Evolutionary conservation across 176 grass and related monocot genomes (phyloP).

Genomic region (Carex parvula): DNA sequence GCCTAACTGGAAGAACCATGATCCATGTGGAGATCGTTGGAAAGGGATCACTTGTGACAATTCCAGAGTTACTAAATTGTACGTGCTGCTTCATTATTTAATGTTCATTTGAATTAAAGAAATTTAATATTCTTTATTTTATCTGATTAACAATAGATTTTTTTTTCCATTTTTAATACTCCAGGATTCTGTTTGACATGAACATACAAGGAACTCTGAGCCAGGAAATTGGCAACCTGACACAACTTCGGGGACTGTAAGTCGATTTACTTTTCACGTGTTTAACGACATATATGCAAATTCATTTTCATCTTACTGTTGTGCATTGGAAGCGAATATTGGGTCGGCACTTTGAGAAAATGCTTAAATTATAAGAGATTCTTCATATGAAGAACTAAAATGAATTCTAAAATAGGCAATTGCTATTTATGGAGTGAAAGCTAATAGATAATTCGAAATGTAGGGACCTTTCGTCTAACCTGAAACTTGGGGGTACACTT

Average conservation of each 20-base stretch:
- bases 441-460: conserved; percentile 24
- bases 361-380: neutral
- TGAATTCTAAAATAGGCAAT: neutral
- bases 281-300: neutral
- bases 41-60: conserved; percentile 46
- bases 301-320: neutral
- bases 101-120: neutral
- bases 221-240: conserved; percentile 53
- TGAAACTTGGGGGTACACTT: conserved; percentile 36
- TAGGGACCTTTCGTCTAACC: conserved; percentile 76
- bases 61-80: conserved; percentile 56
- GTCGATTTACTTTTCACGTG: conserved; percentile 20
- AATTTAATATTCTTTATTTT: neutral
- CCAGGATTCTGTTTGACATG: conserved; percentile 68
- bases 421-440: neutral
- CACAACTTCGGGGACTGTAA: conserved; percentile 48
- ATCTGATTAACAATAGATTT: neutral
- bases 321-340: neutral
- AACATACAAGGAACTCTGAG: conserved; percentile 43
- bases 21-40: conserved; percentile 56
- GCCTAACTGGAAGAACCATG: conserved; percentile 45
- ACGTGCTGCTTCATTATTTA: conserved; percentile 23
- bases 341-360: neutral
- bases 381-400: neutral
- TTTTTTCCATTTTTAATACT: neutral